phyloP scores from a whole-genome alignment of 1,284 basidiomycete species.

The Malassezia brasiliensis region DNA sequence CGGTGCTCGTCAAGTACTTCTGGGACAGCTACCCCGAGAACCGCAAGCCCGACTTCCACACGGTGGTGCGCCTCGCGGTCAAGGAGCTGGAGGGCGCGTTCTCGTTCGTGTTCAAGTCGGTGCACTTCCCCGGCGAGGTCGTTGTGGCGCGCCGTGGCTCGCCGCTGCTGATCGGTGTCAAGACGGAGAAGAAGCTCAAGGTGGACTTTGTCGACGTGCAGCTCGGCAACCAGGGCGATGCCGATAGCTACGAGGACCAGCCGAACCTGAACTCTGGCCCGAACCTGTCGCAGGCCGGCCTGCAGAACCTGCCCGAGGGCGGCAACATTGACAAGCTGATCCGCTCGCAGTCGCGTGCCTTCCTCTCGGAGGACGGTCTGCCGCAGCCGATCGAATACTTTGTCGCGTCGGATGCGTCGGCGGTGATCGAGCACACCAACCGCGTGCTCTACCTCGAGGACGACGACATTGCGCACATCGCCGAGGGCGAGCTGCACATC shows the following conservation, averaged over 20 bases:
- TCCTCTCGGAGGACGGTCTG: conserved; percentile 95
- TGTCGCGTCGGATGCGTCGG: conserved; percentile 91
- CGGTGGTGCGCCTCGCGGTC: conserved; percentile 85
- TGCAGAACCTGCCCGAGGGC: neutral
- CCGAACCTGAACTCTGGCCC: conserved; percentile 12
- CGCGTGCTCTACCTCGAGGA: conserved; percentile 97
- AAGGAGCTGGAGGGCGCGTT: conserved; percentile 99
- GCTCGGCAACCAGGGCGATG: conserved; percentile 24
- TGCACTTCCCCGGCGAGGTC: conserved; percentile 90
- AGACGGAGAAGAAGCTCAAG: conserved; percentile 99
- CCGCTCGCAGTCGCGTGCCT: conserved; percentile 91
- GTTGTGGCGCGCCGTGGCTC: conserved; percentile 94
- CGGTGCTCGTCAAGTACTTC: conserved; percentile 90
- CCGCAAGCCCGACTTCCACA: conserved; percentile 79
- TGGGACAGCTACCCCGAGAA: conserved; percentile 77
- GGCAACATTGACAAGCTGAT: conserved; percentile 59
- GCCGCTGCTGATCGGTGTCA: conserved; percentile 92
- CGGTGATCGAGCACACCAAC: conserved; percentile 98
- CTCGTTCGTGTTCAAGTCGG: conserved; percentile 99
- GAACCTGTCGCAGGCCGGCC: conserved; percentile 18
- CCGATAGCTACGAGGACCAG: neutral
- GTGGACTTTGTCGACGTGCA: conserved; percentile 99
- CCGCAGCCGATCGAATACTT: conserved; percentile 99
- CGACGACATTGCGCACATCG: conserved; percentile 96
- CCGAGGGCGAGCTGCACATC: conserved; percentile 91